Conservation (phyloP, 1,284 basidiomycete species). For the Tilletia horrida region DNA sequence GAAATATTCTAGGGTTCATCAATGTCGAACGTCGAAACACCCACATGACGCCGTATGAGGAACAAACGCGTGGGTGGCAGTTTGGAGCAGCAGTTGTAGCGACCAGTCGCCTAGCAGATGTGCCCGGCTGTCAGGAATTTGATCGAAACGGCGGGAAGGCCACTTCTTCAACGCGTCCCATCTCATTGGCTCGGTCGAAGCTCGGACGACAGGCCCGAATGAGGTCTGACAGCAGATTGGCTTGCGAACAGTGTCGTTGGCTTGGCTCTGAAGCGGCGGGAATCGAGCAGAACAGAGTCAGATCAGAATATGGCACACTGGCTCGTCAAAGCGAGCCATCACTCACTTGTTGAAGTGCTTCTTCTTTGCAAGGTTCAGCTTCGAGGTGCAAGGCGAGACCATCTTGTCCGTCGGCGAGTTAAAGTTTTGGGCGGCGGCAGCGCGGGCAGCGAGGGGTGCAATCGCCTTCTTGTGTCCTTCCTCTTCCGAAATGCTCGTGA, state of each 20-base stretch:
- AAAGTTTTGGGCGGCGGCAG: slow-evolving; percentile 47
- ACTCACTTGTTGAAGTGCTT: slow-evolving; percentile 48
- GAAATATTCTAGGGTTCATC: too few relatives aligned
- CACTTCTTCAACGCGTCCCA: too few relatives aligned
- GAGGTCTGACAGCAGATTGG: neutral
- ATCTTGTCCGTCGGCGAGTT: slow-evolving; percentile 51
- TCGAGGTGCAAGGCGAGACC: slow-evolving; percentile 52
- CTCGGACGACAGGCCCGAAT: slow-evolving; percentile 2
- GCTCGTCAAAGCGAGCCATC: neutral
- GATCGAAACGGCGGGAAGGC: too few relatives aligned
- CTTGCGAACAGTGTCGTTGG: slow-evolving; percentile 50
- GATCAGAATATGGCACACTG: neutral
- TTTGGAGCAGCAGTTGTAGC: too few relatives aligned
- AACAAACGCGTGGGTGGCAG: too few relatives aligned
- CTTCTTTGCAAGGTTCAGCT: slow-evolving; percentile 51
- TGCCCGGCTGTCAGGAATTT: too few relatives aligned
- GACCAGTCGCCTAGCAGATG: too few relatives aligned
- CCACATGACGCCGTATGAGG: too few relatives aligned
- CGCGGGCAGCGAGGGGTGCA: slow-evolving; percentile 47
- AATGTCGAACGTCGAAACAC: too few relatives aligned
- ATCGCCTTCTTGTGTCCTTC: slow-evolving; percentile 51
- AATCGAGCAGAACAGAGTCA: too few relatives aligned
- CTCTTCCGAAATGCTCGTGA: slow-evolving; percentile 47
- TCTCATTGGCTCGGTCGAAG: neutral
- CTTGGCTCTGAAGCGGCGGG: slow-evolving; percentile 33